Evolutionary conservation across 768 basidiomycete species (phyloP), one percentile per base, ranked within the genome.

Genomic region (Phylloporus scabripes): DNA sequence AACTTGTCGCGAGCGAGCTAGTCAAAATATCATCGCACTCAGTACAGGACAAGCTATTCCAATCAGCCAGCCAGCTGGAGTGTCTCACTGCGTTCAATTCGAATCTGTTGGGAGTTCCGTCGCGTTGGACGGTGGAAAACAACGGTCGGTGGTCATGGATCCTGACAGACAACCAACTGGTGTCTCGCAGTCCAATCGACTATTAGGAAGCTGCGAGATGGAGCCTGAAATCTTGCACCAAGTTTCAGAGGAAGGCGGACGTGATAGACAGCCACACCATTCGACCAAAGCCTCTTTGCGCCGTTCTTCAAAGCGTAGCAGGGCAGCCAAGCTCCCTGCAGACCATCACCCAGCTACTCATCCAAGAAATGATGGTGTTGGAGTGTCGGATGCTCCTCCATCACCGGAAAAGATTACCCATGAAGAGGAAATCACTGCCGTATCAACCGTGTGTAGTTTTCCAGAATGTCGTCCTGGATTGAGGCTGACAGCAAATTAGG

Each of bases 301-400:
- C 8, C 29, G 28, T 20, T 34, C 47, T n/a, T 29, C 50, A 46
- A 53, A 51, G 28, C 57, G 48, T 49, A 15, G 21, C 12, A 23
- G 24, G 23, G 38, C 41, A 29, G 17, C 17, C 21, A 32, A 21
- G 11, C 33, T 18, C 5, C 26, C 41, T 41, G 12, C 37, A 21
- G 32, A 46, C 5, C 40, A 23, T 14, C 20, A 17, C 39, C 47
- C 43, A n/a, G 32, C 11, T 1, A 5, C 42, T 40, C 8, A 11
- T 17, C 18, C 36, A 18, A 33, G 14, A 23, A 31, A 37, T 21
- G 39, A 8, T 28, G 28, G n/a, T 38, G 23, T 26, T 17, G 33
- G 7, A 12, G 37, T 11, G 21, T 41, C 36, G 20, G 23, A 7
- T 29, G 29, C n/a, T 15, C 21, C 18, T 28, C 56, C 18, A 18